These are phyloP conservation scores for Termitomyces heimii DNA, from an alignment of 768 basidiomycete genomes.

Conservation along the genomic window DNA sequence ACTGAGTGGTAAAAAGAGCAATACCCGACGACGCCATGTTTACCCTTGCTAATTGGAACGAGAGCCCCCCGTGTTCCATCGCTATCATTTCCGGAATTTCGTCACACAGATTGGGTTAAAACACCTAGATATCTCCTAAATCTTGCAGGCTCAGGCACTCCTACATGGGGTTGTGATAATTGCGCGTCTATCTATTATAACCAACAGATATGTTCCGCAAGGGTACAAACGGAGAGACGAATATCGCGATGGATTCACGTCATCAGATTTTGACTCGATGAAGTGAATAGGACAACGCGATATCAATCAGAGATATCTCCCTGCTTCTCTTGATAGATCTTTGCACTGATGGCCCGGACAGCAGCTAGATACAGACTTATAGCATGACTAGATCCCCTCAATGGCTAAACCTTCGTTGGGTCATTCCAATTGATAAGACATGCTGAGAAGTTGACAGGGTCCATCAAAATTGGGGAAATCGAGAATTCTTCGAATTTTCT, in stretches of 20 bases:
- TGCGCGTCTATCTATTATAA: neutral
- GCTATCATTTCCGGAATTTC: neutral
- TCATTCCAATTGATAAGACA: neutral
- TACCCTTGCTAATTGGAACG: neutral
- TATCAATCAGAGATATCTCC: neutral
- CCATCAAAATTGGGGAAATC: neutral
- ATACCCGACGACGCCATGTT: conserved; percentile 3
- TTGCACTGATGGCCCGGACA: neutral
- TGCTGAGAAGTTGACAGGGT: neutral
- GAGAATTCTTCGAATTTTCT: neutral
- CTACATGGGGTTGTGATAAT: conserved; percentile 5
- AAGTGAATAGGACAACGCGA: neutral
- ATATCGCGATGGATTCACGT: conserved; percentile 1
- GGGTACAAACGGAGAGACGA: neutral
- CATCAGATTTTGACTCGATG: neutral
- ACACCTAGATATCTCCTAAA: neutral
- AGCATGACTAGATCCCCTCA: neutral
- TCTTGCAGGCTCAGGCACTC: neutral
- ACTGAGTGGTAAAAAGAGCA: conserved; percentile 1
- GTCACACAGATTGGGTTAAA: neutral
- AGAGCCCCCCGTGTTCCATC: neutral
- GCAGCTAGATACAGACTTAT: neutral
- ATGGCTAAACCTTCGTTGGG: neutral
- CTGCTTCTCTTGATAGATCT: neutral
- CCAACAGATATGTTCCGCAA: neutral